Base-by-base conservation (phyloP, 176 grass and related monocot species). In the Tillandsia fasciculata region DNA sequence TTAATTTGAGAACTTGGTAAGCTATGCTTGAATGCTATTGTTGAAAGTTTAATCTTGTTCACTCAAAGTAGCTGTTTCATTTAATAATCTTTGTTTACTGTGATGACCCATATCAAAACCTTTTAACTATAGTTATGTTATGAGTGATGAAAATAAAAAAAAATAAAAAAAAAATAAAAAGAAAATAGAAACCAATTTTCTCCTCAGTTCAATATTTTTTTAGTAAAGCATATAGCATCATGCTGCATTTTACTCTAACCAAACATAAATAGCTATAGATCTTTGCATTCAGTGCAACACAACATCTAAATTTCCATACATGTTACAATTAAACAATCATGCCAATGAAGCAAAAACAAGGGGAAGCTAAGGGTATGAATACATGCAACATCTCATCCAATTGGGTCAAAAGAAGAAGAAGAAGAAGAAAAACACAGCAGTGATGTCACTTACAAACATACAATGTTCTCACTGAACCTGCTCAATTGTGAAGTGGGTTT, bases 401-500 rank as follows among this genome's bases (percentile, higher is more conserved):
- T 42, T 42, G 33, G 33, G 5, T 42, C 33, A 42, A 42, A 29
- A 29, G 3, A 58, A 58, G 54, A 58, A 58, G 15, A 13, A 58
- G 6, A 13, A 10, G 22, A 2, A 2, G 2, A 18, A 18, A 61
- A 59, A 2, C 12, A 18, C 56, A 33, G 29, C 56, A 17, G 12
- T 15, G 8, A 14, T 59, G 14, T 18, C 22, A 61, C 56, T 18
- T 20, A 61, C 17, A 7, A 7, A 23, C 10, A 61, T 15, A 15
- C 10, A 61, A 9, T 61, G 8, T 5, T 61, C n/a, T 9, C 48
- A 2, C 22, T 27, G 20, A 12, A 11, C 47, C 4, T 53, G 51
- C 26, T 81, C 82, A 85, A 74, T 88, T 92, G 73, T 92, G 89
- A 48, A 92, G 89, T 64, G 89, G 89, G 64, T 92, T 92, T 58